Base-by-base conservation (phyloP, 495 filamentous ascomycete genomes). In the Hamigera avellanea region DNA sequence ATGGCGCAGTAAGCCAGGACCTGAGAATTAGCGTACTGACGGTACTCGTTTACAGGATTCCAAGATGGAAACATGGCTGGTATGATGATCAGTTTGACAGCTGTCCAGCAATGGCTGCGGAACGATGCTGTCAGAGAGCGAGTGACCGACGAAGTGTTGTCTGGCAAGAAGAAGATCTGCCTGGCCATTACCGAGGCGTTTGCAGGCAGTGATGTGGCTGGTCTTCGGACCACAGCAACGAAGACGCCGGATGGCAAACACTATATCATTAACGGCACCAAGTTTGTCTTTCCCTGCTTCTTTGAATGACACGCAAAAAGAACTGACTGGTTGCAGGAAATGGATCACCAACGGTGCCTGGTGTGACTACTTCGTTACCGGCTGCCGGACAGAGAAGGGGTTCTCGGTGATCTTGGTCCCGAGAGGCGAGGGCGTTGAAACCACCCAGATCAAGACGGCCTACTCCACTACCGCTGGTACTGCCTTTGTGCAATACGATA, bases 301-400 rank as follows among this genome's bases (percentile, higher is more conserved):
- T 6, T 30, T 4, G 4, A 6, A 12, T n/a, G 3, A n/a, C 5
- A n/a, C 21, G 12, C 2, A 28, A 36, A 33, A 2, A 26, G 14
- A 13, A 19, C 25, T 45, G 7, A 41, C 40, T 13, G 14, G 10
- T 14, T 0, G 3, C 21, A 64, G 61, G 70, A 89, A 89, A 62
- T 93, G 85, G 84, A 89, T 89, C 61, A 93, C 86, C 26, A 93
- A 93, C 66, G 86, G 84, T 40, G 77, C 78, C 60, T 89, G 76
- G 56, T 67, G 65, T 45, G 83, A 89, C 55, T 89, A 87, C 62
- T 93, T 93, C 50, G 81, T 89, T 33, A 77, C 73, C 13, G 85
- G 78, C 23, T 86, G 86, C 52, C 75, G 74, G 46, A 93, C 86
- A 2, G 79, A 77, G 32, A 89, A 89, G 62, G 86, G 83, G 14